Percentiles rank a stretch among this genome's conserved stretches.
Evolutionary conservation across 257 asterid species (phyloP).

Genomic region (Ajuga chamaepitys): DNA sequence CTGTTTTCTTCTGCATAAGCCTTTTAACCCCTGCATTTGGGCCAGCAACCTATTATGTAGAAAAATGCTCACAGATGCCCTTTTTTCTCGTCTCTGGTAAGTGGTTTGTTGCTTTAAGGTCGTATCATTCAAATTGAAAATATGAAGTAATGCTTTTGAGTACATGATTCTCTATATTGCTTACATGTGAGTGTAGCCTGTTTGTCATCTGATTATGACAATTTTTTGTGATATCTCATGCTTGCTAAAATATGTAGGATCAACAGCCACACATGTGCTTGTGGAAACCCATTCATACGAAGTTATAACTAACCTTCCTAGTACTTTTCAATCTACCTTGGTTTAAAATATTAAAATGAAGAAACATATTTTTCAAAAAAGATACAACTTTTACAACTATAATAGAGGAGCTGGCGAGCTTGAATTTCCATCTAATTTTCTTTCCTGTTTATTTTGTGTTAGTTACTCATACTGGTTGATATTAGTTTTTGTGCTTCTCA

Average conservation of each 20-base stretch:
- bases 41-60: slow-evolving; percentile 89
- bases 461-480: not conserved
- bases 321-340: not conserved
- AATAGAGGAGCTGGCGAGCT: not conserved
- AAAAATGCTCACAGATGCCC: slow-evolving; percentile 81
- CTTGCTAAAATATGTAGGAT: not conserved
- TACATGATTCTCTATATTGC: not conserved
- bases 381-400: not conserved
- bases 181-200: not conserved
- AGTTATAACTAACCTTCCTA: not conserved
- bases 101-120: slow-evolving; percentile 16
- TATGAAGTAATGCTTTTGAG: not conserved
- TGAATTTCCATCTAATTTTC: not conserved
- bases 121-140: not conserved
- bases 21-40: slow-evolving; percentile 97
- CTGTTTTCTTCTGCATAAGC: slow-evolving; percentile 91
- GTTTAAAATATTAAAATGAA: not conserved
- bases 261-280: not conserved
- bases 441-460: not conserved
- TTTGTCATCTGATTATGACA: not conserved
- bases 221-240: not conserved
- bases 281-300: not conserved
- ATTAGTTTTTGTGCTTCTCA: not conserved
- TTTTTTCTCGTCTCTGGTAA: slow-evolving; percentile 87
- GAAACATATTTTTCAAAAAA: not conserved